Conservation (phyloP, 2,329 filamentous ascomycete species). For the Paecilomyces sp. region DNA sequence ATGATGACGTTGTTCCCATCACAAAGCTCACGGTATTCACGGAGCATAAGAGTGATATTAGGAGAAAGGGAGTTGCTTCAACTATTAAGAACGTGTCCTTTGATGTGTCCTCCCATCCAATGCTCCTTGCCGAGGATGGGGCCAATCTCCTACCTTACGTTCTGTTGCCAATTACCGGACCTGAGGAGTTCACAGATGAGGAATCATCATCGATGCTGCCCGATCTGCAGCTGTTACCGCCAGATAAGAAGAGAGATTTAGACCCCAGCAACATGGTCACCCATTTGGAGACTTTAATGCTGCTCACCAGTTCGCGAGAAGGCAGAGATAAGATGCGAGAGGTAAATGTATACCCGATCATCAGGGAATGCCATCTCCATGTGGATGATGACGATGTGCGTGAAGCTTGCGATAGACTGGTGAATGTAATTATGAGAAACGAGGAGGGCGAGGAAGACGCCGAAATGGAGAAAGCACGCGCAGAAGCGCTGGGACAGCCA, state of each 20-base stretch:
- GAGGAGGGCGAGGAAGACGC: constrained; percentile 54
- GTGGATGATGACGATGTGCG: constrained; percentile 72
- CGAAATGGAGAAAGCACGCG: constrained; percentile 32
- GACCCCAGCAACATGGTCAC: constrained; percentile 73
- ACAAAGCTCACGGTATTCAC: constrained; percentile 94
- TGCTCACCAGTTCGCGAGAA: constrained; percentile 71
- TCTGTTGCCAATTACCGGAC: constrained; percentile 77
- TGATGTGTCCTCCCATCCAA: constrained; percentile 64
- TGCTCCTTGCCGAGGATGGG: constrained; percentile 62
- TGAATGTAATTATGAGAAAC: constrained; percentile 80
- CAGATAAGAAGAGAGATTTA: constrained; percentile 78
- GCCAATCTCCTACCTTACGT: constrained; percentile 84
- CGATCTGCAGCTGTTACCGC: constrained; percentile 80
- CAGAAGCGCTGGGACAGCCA: constrained; percentile 27
- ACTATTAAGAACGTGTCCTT: constrained; percentile 94
- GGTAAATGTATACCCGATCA: constrained; percentile 79
- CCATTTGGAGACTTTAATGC: constrained; percentile 78
- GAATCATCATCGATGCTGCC: constrained; percentile 81
- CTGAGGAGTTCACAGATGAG: constrained; percentile 80
- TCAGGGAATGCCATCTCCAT: constrained; percentile 75
- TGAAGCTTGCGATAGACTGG: constrained; percentile 80
- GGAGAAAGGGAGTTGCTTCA: constrained; percentile 88
- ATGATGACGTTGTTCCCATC: constrained; percentile 79
- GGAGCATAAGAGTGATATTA: constrained; percentile 74
- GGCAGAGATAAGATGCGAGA: constrained; percentile 68